Conservation (phyloP, 495 filamentous ascomycete species). For the Trichoderma reesei region DNA sequence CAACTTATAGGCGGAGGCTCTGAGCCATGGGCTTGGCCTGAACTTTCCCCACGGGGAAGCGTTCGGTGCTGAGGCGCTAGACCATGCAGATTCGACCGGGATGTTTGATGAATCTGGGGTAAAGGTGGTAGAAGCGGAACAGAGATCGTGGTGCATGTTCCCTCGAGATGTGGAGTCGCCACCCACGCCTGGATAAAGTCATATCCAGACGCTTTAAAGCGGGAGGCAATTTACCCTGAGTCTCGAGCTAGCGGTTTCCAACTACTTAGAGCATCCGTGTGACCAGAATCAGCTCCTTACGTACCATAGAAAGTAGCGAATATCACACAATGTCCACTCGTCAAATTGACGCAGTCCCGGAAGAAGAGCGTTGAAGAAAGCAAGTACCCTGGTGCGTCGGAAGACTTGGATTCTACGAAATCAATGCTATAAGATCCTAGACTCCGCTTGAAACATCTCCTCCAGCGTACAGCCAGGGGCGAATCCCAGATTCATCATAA, state of each 20-base stretch:
- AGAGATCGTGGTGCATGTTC: neutral
- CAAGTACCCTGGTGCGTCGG: neutral
- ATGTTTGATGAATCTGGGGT: constrained; percentile 4
- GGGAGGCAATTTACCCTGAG: neutral
- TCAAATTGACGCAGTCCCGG: no score
- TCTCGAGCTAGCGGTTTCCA: neutral
- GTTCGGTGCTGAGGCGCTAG: neutral
- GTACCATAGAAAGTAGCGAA: neutral
- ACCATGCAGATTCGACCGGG: neutral
- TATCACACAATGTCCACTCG: no score
- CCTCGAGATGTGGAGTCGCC: neutral
- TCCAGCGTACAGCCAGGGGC: constrained; percentile 26
- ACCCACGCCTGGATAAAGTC: neutral
- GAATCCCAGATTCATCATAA: constrained; percentile 52
- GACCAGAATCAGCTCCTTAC: neutral
- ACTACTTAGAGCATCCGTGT: neutral
- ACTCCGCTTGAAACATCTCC: constrained; percentile 19
- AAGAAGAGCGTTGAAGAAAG: no score
- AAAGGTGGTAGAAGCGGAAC: neutral
- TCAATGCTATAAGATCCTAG: neutral
- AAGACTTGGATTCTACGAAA: neutral
- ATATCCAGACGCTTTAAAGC: neutral
- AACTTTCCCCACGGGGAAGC: constrained; percentile 1
- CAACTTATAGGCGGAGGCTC: neutral
- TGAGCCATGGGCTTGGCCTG: neutral